Percentiles rank a stretch among this genome's conserved stretches.
Evolutionary conservation across 805 yeast species (phyloP).

Genomic region (Kurtzmaniella fragi): DNA sequence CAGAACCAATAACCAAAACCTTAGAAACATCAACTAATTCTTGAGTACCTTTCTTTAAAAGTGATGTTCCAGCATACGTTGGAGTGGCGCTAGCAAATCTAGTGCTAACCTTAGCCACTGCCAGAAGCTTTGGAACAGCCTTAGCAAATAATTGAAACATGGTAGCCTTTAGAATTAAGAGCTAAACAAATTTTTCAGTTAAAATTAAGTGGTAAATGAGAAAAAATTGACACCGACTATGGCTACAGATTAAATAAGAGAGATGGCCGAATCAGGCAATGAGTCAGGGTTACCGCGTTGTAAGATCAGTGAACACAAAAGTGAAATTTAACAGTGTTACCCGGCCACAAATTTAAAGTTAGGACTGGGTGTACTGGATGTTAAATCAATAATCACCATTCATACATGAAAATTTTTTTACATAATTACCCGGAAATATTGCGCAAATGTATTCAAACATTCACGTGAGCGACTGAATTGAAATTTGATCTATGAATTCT

Average conservation of each 20-base stretch:
- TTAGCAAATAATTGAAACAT: not conserved
- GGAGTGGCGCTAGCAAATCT: constrained; percentile 9
- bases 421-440: too few species aligned
- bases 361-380: constrained; percentile 1
- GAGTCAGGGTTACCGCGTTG: constrained; percentile 31
- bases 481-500: too few species aligned
- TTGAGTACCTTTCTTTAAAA: constrained; percentile 52
- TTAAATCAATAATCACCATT: not conserved
- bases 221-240: constrained; percentile 4
- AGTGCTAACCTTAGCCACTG: constrained; percentile 2
- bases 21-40: constrained; percentile 77
- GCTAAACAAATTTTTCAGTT: too few species aligned
- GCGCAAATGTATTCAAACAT: too few species aligned
- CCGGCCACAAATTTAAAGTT: not conserved
- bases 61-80: constrained; percentile 59
- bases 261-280: constrained; percentile 23
- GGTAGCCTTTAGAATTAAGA: not conserved
- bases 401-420: too few species aligned
- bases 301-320: constrained; percentile 15
- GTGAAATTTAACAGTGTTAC: not conserved
- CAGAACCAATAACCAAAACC: constrained; percentile 93
- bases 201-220: constrained; percentile 2
- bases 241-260: not conserved
- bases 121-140: not conserved
- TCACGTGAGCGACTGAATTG: too few species aligned